These are phyloP conservation scores for Abrus precatorius DNA, from an alignment of 306 rosid species.

Conservation along the genomic window DNA sequence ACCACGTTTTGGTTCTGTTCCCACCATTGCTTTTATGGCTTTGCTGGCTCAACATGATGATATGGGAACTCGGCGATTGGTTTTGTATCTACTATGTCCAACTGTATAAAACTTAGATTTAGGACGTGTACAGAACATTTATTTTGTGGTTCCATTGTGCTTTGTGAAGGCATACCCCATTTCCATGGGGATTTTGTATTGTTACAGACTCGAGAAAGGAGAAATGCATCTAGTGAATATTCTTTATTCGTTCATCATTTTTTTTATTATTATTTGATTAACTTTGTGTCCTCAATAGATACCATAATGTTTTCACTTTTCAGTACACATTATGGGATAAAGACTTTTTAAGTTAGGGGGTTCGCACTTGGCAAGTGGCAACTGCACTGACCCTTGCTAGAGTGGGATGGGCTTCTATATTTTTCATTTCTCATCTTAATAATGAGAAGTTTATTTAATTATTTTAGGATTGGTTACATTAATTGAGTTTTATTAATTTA, in stretches of 20 bases:
- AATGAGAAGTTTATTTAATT: no score
- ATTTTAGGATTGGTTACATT: no score
- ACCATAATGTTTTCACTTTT: not conserved
- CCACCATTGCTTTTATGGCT: conserved; percentile 37
- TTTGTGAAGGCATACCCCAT: conserved; percentile 45
- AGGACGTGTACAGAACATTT: conserved; percentile 56
- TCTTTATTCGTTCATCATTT: conserved; percentile 50
- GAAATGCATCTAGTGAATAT: conserved; percentile 41
- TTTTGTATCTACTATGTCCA: conserved; percentile 33
- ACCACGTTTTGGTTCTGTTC: conserved; percentile 29
- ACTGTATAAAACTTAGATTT: conserved; percentile 54
- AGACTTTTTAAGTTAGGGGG: not conserved
- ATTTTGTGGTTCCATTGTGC: conserved; percentile 35
- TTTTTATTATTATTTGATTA: not conserved
- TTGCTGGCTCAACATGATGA: not conserved
- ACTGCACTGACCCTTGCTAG: no score
- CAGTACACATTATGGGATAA: not conserved
- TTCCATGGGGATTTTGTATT: conserved; percentile 54
- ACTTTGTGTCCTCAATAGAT: not conserved
- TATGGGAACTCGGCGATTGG: not conserved
- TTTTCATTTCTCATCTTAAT: no score
- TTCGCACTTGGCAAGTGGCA: no score
- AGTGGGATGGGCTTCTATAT: no score
- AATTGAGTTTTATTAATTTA: no score
- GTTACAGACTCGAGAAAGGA: conserved; percentile 33